Conservation (phyloP, 2,329 filamentous ascomycete genomes). For the Plectosphaerella plurivora region DNA sequence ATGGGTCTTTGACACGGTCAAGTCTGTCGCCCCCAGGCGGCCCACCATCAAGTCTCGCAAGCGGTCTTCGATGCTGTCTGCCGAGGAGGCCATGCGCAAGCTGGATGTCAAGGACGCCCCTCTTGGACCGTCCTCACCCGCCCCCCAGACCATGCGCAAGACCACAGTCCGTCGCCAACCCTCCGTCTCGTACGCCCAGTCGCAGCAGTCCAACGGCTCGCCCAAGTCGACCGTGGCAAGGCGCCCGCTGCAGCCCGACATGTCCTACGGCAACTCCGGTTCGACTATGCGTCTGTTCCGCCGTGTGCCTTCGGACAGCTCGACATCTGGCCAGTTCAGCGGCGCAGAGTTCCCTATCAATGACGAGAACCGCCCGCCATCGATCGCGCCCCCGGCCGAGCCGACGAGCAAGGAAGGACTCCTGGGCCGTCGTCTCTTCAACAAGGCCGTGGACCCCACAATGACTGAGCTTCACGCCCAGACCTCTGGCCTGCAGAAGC, state of each 20-base stretch:
- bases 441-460: conserved; percentile 74
- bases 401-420: conserved; percentile 74
- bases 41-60: conserved; percentile 48
- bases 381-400: conserved; percentile 40
- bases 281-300: conserved; percentile 92
- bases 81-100: conserved; percentile 57
- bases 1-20: conserved; percentile 95
- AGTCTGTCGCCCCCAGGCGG: conserved; percentile 60
- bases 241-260: conserved; percentile 79
- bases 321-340: conserved; percentile 34
- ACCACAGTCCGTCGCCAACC: conserved; percentile 49
- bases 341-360: conserved; percentile 32
- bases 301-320: conserved; percentile 71
- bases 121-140: conserved; percentile 51
- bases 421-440: conserved; percentile 76
- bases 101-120: conserved; percentile 59
- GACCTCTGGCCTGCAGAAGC: conserved; percentile 60
- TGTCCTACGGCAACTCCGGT: conserved; percentile 89
- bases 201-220: conserved; percentile 31
- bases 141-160: conserved; percentile 52
- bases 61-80: conserved; percentile 50
- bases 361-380: conserved; percentile 62
- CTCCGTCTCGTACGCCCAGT: conserved; percentile 31
- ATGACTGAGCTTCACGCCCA: conserved; percentile 86
- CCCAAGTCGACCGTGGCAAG: conserved; percentile 46